Percentiles rank a stretch among this genome's conserved stretches.
These are phyloP conservation scores for Nitzschia sp. DNA, from an alignment of 108 stramenopile species.

Conservation along the genomic window DNA sequence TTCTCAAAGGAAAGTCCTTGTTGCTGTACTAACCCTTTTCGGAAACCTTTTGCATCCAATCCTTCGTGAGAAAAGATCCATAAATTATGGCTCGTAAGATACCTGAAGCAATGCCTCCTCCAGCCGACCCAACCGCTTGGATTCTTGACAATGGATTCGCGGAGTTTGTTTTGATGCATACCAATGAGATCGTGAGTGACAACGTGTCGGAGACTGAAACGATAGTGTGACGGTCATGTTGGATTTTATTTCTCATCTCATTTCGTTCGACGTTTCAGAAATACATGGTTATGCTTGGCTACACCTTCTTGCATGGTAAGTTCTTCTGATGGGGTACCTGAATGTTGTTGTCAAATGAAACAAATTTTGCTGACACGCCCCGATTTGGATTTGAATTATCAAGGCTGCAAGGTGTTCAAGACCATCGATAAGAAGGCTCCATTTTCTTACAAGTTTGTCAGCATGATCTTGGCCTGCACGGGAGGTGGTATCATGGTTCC, in stretches of 20 bases:
- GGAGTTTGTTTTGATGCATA: constrained; percentile 72
- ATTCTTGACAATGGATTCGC: constrained; percentile 73
- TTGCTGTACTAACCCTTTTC: too few relatives aligned
- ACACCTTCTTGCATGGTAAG: constrained; percentile 77
- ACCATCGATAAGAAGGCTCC: constrained; percentile 34
- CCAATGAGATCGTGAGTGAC: constrained; percentile 62
- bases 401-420: constrained; percentile 72
- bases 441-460: constrained; percentile 73
- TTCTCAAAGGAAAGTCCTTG: too few relatives aligned
- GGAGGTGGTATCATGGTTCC: constrained; percentile 92
- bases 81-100: background rate
- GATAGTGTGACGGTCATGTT: background rate
- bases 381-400: background rate
- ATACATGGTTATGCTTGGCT: constrained; percentile 76
- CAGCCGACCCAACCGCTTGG: constrained; percentile 73
- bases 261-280: constrained; percentile 19
- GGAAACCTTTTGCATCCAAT: too few relatives aligned
- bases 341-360: too few relatives aligned
- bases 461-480: constrained; percentile 74
- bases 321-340: constrained; percentile 5
- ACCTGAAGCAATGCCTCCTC: background rate
- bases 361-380: background rate
- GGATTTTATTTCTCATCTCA: background rate
- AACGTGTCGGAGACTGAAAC: background rate
- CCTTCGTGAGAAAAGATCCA: too few relatives aligned